Evolutionary conservation across 2,329 filamentous ascomycete species (phyloP).

Genomic region (Ilyonectria robusta): DNA sequence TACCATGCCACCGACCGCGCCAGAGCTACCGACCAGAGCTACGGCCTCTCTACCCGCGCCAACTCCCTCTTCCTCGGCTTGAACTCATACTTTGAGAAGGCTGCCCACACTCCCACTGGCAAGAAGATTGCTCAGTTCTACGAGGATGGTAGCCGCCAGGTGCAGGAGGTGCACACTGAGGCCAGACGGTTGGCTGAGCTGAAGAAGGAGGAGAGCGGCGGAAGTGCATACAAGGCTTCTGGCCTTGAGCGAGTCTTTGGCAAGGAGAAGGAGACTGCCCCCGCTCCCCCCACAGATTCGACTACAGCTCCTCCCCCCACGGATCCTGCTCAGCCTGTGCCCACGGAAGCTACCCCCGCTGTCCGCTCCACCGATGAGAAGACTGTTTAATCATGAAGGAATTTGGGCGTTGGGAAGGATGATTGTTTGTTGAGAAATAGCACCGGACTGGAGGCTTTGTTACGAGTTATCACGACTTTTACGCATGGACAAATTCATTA

Average conservation of each 20-base stretch:
- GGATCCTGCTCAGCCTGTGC: constrained; percentile 35
- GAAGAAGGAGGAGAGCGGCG: constrained; percentile 78
- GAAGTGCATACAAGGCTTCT: constrained; percentile 71
- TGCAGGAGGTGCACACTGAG: constrained; percentile 93
- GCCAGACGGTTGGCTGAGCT: constrained; percentile 89
- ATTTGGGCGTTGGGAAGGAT: constrained; percentile 20
- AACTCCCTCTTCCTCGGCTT: constrained; percentile 75
- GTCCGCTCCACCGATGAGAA: constrained; percentile 47
- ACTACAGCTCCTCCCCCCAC: constrained; percentile 36
- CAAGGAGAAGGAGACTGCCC: constrained; percentile 61
- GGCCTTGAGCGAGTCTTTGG: constrained; percentile 72
- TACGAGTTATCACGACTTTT: constrained; percentile 44
- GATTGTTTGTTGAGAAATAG: neutral
- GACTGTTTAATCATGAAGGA: constrained; percentile 29
- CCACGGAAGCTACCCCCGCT: constrained; percentile 39
- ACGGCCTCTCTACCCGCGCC: constrained; percentile 84
- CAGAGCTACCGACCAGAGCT: constrained; percentile 85
- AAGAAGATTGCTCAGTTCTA: constrained; percentile 93
- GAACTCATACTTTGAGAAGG: constrained; percentile 95
- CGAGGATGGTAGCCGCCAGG: constrained; percentile 85
- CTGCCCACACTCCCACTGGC: constrained; percentile 87
- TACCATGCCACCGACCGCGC: constrained; percentile 91
- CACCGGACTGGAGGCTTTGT: constrained; percentile 14
- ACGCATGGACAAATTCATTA: constrained; percentile 37
- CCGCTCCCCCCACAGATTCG: constrained; percentile 34